These are phyloP conservation scores for Kodamaea jinghongensis DNA, from an alignment of 805 yeast species.

Conservation along the genomic window DNA sequence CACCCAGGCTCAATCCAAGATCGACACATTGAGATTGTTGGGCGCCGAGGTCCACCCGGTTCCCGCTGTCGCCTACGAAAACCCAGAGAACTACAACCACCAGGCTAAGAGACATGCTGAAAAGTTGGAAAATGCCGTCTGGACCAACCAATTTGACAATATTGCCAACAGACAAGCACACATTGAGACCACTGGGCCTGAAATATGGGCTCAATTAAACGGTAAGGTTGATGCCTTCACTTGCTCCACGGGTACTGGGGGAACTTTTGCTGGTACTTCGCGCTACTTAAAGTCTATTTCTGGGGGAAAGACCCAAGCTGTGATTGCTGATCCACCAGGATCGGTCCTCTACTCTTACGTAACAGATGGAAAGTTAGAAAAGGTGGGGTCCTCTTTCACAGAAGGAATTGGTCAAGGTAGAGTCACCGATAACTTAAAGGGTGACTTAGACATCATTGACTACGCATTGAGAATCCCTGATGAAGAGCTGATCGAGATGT, in stretches of 20 bases:
- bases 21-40: conserved; percentile 65
- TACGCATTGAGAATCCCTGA: conserved; percentile 81
- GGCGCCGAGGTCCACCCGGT: conserved; percentile 91
- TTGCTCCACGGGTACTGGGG: conserved; percentile 92
- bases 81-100: conserved; percentile 84
- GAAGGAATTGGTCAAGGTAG: conserved; percentile 98
- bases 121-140: conserved; percentile 68
- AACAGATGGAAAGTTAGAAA: conserved; percentile 63
- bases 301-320: conserved; percentile 57
- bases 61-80: conserved; percentile 78
- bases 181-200: conserved; percentile 88
- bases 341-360: conserved; percentile 79
- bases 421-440: conserved; percentile 76
- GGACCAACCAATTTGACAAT: conserved; percentile 93
- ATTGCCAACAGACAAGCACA: conserved; percentile 86
- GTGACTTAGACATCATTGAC: conserved; percentile 70
- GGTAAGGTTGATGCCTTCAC: conserved; percentile 83
- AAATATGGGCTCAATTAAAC: conserved; percentile 79
- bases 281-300: conserved; percentile 71
- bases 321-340: conserved; percentile 93
- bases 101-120: conserved; percentile 87
- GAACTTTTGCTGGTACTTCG: conserved; percentile 85
- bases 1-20: conserved; percentile 79
- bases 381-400: conserved; percentile 83
- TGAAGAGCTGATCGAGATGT: conserved; percentile 77